phyloP scores from a whole-genome alignment of 129 eudicot species.

The Kitagawia praeruptora region DNA sequence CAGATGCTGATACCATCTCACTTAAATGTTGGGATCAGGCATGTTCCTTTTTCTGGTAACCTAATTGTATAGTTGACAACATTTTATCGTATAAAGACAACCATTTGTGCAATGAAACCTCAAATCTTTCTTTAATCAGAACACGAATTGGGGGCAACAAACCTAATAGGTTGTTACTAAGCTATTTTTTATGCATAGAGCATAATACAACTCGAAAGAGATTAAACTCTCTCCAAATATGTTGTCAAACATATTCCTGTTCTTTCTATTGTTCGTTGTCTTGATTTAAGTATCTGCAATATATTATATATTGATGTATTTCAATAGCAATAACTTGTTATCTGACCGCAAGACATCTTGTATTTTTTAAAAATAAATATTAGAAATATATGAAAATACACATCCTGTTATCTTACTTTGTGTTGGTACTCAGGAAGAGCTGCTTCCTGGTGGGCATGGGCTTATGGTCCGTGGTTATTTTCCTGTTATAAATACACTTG shows the following conservation, averaged over 20 bases:
- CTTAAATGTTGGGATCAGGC: conserved; percentile 92
- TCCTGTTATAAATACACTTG: conserved; percentile 85
- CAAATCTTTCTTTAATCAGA: too few species aligned
- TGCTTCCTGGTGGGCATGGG: conserved; percentile 98
- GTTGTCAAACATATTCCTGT: neutral
- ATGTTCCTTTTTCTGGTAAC: neutral
- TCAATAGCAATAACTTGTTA: neutral
- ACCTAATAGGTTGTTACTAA: neutral
- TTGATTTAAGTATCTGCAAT: neutral
- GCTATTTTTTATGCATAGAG: neutral
- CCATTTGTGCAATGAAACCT: neutral
- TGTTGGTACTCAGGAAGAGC: conserved; percentile 52
- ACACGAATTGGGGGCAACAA: neutral
- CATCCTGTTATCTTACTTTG: neutral
- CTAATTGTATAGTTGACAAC: neutral
- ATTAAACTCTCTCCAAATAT: neutral
- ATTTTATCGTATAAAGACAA: neutral
- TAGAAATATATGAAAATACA: too few species aligned
- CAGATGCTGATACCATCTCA: conserved; percentile 93
- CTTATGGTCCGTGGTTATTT: conserved; percentile 94
- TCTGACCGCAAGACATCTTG: neutral
- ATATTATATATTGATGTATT: neutral
- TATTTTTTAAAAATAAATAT: too few species aligned
- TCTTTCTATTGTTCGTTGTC: neutral
- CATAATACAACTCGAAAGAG: neutral